Evolutionary conservation across 116 monocot species (phyloP).

Genomic region (Dioscorea cayenensis): DNA sequence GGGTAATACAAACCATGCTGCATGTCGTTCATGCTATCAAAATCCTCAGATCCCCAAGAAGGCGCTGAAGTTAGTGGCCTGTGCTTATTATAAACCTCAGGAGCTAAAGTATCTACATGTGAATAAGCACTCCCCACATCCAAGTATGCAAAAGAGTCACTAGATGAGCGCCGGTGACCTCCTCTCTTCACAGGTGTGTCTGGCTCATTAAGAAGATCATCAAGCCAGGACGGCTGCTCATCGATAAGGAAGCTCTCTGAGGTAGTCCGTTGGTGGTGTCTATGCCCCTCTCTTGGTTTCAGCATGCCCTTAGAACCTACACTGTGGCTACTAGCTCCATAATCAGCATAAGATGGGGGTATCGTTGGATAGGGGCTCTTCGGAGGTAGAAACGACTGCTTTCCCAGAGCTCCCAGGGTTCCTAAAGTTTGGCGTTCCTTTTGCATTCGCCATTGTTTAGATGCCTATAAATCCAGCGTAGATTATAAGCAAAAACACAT

Average conservation of each 20-base stretch:
- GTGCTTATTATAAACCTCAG: conserved; percentile 17
- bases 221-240: conserved; percentile 94
- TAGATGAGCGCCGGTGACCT: conserved; percentile 72
- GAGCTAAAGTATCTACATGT: conserved; percentile 18
- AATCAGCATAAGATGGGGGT: conserved; percentile 36
- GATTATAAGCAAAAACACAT: not conserved
- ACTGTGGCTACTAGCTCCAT: conserved; percentile 7
- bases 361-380: conserved; percentile 59
- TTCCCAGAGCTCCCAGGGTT: conserved; percentile 35
- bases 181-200: conserved; percentile 65
- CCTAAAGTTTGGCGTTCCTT: conserved; percentile 25
- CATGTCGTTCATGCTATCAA: conserved; percentile 16
- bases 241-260: conserved; percentile 84
- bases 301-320: conserved; percentile 23
- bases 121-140: conserved; percentile 30
- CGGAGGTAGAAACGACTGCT: conserved; percentile 70
- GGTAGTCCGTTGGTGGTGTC: conserved; percentile 71
- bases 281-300: conserved; percentile 34
- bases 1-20: conserved; percentile 19
- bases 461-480: not conserved
- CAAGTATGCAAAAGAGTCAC: conserved; percentile 76
- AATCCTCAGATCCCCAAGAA: conserved; percentile 34
- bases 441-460: conserved; percentile 43
- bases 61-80: conserved; percentile 1
- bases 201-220: conserved; percentile 86